Evolutionary conservation across 306 rosid genomes (phyloP).

Genomic region (Inga oerstediana): DNA sequence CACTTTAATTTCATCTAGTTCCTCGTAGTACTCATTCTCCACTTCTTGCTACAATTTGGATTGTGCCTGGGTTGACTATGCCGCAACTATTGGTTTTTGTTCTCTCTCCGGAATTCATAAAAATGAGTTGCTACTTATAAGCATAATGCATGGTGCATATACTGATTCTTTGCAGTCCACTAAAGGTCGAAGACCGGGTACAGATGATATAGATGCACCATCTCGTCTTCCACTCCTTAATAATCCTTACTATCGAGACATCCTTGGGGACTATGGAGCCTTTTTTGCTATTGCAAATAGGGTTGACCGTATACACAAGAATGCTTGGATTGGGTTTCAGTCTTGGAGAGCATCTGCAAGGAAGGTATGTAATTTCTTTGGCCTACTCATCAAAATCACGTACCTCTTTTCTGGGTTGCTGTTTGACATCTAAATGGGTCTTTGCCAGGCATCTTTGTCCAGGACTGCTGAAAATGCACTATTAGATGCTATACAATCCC

Average conservation of each 20-base stretch:
- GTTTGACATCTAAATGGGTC: conserved; percentile 33
- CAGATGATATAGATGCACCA: conserved; percentile 88
- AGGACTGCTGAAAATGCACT: conserved; percentile 72
- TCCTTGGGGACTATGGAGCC: conserved; percentile 89
- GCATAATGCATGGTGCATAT: conserved; percentile 16
- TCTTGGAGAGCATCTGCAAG: conserved; percentile 98
- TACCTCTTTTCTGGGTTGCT: not conserved
- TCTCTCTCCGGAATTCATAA: not conserved
- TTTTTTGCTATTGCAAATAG: conserved; percentile 86
- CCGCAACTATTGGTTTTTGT: conserved; percentile 4
- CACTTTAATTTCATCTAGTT: not conserved
- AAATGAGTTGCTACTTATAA: not conserved
- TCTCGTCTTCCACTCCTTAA: conserved; percentile 87
- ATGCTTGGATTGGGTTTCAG: conserved; percentile 98
- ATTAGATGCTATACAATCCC: conserved; percentile 67
- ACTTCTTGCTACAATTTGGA: not conserved
- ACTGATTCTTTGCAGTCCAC: conserved; percentile 63
- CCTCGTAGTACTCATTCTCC: not conserved
- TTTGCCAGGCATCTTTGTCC: conserved; percentile 83
- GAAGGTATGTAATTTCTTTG: conserved; percentile 56
- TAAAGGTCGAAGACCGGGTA: conserved; percentile 78
- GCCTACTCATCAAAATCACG: not conserved
- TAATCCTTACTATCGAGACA: conserved; percentile 76
- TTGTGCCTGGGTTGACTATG: not conserved
- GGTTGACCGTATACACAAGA: conserved; percentile 89